phyloP scores from a whole-genome alignment of 805 yeast species.

The Candida quercuum region DNA sequence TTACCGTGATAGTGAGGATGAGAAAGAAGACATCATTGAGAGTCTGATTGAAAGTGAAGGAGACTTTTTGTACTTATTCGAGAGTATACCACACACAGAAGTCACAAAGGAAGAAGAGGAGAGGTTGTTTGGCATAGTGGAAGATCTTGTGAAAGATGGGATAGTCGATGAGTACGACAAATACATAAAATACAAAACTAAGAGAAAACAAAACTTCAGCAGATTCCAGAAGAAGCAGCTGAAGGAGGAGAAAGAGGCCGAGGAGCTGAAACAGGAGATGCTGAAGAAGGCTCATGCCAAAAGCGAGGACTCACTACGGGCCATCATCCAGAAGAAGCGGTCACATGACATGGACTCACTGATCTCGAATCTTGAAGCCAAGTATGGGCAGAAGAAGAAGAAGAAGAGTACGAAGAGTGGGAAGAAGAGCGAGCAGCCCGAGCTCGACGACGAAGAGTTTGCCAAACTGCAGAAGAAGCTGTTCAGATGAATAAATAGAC shows the following conservation, averaged over 20 bases:
- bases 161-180: conserved; percentile 34
- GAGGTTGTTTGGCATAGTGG: conserved; percentile 51
- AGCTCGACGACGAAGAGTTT: conserved; percentile 47
- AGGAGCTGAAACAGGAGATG: conserved; percentile 36
- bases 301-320: conserved; percentile 24
- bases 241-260: conserved; percentile 64
- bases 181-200: conserved; percentile 47
- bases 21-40: conserved; percentile 54
- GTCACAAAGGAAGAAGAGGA: conserved; percentile 52
- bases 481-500: conserved; percentile 20
- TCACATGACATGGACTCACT: conserved; percentile 35
- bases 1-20: conserved; percentile 62
- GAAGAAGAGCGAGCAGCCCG: conserved; percentile 22
- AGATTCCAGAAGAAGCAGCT: conserved; percentile 46
- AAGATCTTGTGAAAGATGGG: conserved; percentile 35
- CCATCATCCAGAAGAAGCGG: conserved; percentile 37
- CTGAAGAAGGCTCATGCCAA: conserved; percentile 25
- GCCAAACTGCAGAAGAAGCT: conserved; percentile 37
- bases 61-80: conserved; percentile 65
- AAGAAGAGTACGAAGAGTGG: conserved; percentile 26
- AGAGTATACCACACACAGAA: conserved; percentile 73
- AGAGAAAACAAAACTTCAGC: conserved; percentile 41
- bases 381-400: conserved; percentile 36
- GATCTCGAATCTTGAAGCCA: conserved; percentile 42
- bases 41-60: conserved; percentile 58